Evolutionary conservation across 345 rosid genomes (phyloP).

Genomic region (Geranium rotundifolium): DNA sequence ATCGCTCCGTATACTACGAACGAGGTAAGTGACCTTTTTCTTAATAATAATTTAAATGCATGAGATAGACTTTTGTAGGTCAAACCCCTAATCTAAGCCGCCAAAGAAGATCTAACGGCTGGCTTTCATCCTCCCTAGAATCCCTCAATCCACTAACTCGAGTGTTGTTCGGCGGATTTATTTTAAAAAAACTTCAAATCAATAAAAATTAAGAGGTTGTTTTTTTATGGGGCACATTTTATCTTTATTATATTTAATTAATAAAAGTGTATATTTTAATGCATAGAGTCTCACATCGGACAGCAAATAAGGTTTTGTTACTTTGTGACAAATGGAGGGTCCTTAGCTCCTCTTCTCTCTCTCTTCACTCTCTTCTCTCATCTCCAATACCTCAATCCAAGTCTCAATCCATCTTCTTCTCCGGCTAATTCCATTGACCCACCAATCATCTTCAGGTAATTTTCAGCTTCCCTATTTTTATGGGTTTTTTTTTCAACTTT

Average conservation of each 20-base stretch:
- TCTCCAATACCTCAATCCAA: constrained; percentile 1
- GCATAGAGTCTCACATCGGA: constrained; percentile 43
- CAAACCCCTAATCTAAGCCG: background rate
- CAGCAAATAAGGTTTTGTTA: constrained; percentile 28
- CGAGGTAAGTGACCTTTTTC: no score
- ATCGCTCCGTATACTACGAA: no score
- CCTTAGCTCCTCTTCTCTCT: constrained; percentile 23
- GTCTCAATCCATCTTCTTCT: constrained; percentile 7
- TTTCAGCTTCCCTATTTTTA: background rate
- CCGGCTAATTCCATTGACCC: constrained; percentile 16
- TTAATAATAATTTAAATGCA: no score
- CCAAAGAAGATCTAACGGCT: background rate
- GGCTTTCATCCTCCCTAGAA: background rate
- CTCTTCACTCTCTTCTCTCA: constrained; percentile 4
- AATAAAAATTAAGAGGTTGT: background rate
- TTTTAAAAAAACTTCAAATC: background rate
- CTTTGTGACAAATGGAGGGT: constrained; percentile 40
- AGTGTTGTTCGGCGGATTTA: constrained; percentile 11
- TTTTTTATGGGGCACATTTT: constrained; percentile 13
- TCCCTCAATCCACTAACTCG: constrained; percentile 3
- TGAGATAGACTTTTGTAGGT: background rate
- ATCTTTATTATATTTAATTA: background rate
- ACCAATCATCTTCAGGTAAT: background rate
- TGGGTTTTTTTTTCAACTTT: constrained; percentile 3
- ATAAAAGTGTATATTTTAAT: constrained; percentile 21